phyloP scores from a whole-genome alignment of 345 rosid species.

The Citrus unshiu region DNA sequence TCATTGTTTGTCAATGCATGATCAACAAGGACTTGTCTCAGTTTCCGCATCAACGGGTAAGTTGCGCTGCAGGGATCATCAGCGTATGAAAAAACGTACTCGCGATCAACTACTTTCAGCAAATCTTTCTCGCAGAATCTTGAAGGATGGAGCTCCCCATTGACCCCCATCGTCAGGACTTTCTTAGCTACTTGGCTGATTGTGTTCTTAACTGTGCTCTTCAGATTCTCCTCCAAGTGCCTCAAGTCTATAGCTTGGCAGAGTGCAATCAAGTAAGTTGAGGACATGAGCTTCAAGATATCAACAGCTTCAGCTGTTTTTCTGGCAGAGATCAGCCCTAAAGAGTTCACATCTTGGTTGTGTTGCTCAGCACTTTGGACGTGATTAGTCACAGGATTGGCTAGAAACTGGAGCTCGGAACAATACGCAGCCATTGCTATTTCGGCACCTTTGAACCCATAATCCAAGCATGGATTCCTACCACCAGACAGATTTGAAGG shows the following conservation, averaged over 20 bases:
- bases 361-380: conserved; percentile 69
- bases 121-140: conserved; percentile 42
- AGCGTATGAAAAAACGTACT: conserved; percentile 27
- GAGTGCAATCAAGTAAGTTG: conserved; percentile 36
- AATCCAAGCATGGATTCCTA: conserved; percentile 41
- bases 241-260: conserved; percentile 44
- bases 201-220: conserved; percentile 23
- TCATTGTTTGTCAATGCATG: conserved; percentile 29
- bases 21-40: conserved; percentile 38
- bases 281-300: conserved; percentile 59
- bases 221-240: conserved; percentile 41
- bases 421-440: conserved; percentile 53
- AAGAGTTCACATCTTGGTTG: conserved; percentile 66
- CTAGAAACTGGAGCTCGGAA: conserved; percentile 61
- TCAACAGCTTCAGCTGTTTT: conserved; percentile 48
- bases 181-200: conserved; percentile 32
- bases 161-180: conserved; percentile 21
- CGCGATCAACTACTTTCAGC: conserved; percentile 27
- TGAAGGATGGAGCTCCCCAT: conserved; percentile 34
- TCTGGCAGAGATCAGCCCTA: conserved; percentile 45
- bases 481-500: conserved; percentile 46
- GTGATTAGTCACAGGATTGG: conserved; percentile 66
- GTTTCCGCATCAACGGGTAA: conserved; percentile 39
- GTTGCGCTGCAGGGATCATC: conserved; percentile 40
- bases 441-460: conserved; percentile 44